Percentiles rank a stretch among this genome's conserved stretches.
Evolutionary conservation across 2,329 filamentous ascomycete species (phyloP).

Genomic region (Verticillium isaacii): DNA sequence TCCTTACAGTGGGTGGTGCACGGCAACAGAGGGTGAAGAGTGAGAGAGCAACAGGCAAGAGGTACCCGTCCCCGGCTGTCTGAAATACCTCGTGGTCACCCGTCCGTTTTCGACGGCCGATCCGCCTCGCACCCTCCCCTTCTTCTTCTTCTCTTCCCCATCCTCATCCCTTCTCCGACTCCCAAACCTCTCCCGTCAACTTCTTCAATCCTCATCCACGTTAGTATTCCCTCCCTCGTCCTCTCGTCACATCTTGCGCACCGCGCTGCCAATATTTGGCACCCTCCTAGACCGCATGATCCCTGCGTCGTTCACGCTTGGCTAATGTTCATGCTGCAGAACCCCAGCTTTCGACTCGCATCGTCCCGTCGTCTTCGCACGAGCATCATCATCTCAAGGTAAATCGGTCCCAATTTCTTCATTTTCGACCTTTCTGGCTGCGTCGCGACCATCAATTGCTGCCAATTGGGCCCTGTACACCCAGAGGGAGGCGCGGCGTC

Average conservation of each 20-base stretch:
- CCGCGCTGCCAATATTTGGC: neutral
- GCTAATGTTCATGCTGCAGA: neutral
- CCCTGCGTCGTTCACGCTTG: neutral
- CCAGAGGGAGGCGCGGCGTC: neutral
- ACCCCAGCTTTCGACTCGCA: neutral
- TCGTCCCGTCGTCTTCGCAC: neutral
- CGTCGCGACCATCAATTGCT: neutral
- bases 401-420: neutral
- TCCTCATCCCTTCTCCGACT: neutral
- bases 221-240: neutral
- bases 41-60: neutral
- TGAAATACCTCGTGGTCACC: neutral
- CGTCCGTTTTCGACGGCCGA: neutral
- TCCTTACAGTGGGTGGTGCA: neutral
- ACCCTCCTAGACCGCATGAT: neutral
- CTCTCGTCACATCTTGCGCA: neutral
- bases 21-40: neutral
- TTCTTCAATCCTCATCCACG: neutral
- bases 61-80: neutral
- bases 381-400: neutral
- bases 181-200: neutral
- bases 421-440: neutral
- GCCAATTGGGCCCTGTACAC: neutral
- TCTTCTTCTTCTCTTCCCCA: neutral
- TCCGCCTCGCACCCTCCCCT: neutral